These are phyloP conservation scores for Xanthoconium purpureum DNA, from an alignment of 768 basidiomycete species.

Conservation along the genomic window DNA sequence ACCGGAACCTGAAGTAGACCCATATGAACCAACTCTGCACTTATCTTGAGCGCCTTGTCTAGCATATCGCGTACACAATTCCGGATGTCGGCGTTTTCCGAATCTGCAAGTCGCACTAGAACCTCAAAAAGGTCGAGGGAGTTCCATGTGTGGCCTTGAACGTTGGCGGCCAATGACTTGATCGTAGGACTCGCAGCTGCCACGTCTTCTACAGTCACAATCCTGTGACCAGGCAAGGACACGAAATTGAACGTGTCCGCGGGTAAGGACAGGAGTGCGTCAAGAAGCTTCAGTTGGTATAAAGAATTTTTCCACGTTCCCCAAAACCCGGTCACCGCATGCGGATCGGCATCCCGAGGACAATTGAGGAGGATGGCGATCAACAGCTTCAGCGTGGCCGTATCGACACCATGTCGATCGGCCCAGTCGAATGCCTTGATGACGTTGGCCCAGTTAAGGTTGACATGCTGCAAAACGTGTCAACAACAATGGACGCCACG, in stretches of 20 bases:
- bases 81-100: constrained; percentile 67
- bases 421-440: constrained; percentile 85
- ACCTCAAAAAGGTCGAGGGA: constrained; percentile 88
- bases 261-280: constrained; percentile 83
- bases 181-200: constrained; percentile 85
- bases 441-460: constrained; percentile 76
- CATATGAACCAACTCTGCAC: constrained; percentile 92
- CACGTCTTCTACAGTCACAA: constrained; percentile 88
- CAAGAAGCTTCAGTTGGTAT: constrained; percentile 83
- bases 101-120: constrained; percentile 74
- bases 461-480: constrained; percentile 47
- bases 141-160: constrained; percentile 94
- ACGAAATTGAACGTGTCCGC: constrained; percentile 93
- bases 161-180: constrained; percentile 84
- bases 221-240: constrained; percentile 74
- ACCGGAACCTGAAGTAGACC: constrained; percentile 89
- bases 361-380: constrained; percentile 84
- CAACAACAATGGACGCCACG: neutral
- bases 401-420: constrained; percentile 83
- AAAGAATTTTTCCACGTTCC: constrained; percentile 78
- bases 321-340: constrained; percentile 87
- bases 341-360: constrained; percentile 70
- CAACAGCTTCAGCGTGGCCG: constrained; percentile 82
- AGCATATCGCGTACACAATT: constrained; percentile 84
- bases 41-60: constrained; percentile 90